Conservation (phyloP, 345 rosid genomes). For the Gossypium anomalum region DNA sequence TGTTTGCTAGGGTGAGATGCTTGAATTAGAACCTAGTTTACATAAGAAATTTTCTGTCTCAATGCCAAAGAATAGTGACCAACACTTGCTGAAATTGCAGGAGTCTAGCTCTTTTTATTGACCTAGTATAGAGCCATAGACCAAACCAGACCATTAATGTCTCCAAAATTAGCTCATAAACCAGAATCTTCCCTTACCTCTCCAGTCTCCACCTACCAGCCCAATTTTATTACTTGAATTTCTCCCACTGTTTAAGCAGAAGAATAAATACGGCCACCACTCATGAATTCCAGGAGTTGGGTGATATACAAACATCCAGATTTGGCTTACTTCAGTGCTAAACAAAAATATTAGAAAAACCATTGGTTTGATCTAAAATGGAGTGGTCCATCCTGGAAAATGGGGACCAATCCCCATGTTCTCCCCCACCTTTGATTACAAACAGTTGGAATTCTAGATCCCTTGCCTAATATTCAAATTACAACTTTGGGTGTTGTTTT, state of each 20-base stretch:
- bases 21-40: background rate
- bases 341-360: background rate
- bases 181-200: background rate
- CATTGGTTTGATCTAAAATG: background rate
- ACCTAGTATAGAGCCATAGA: background rate
- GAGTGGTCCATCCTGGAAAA: conserved; percentile 9
- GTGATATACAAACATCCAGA: background rate
- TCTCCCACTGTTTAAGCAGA: background rate
- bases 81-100: background rate
- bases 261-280: background rate
- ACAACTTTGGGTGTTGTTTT: background rate
- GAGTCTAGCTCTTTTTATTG: background rate
- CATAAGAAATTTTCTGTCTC: conserved; percentile 2
- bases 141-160: background rate
- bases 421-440: background rate
- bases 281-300: background rate
- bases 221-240: too few species aligned
- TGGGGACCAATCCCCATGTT: conserved; percentile 1
- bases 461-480: background rate
- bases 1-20: background rate
- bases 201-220: too few species aligned
- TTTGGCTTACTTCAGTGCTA: background rate
- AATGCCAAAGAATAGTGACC: background rate
- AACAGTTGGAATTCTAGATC: background rate
- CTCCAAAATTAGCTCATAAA: background rate